Base-by-base conservation (phyloP, 1,284 basidiomycete species). In the Microbotryomycetes sp. region DNA sequence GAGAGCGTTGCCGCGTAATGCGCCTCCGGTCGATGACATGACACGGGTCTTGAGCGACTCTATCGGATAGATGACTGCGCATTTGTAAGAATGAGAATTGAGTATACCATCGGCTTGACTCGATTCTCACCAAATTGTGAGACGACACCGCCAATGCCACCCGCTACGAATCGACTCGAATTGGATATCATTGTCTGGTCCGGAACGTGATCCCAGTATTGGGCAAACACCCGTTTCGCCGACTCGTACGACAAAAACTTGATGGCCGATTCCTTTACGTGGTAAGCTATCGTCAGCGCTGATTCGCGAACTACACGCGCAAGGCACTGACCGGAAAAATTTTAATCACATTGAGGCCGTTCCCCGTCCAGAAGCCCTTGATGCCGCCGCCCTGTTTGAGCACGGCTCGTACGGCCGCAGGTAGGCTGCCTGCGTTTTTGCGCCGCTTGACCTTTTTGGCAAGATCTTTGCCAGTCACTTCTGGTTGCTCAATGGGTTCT, bases 211-310 rank as follows among this genome's bases (percentile, higher is more conserved):
- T 97, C 94, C 80, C 86, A 88, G 75, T 97, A 88, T 73, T 85
- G 82, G 5, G 94, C 96, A 75, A 98, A 93, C 62, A 91, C 82
- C 11, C 88, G 86, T 86, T 98, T 98, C 57, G 89, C 85, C 65
- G 89, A 89, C 77, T 98, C 96, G 76, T 97, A 98, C 6, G 88
- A 78, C 70, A 96, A 85, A 78, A 99, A 99, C 77, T 97, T 99
- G 82, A 98, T 97, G 21, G 96, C 96, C 48, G 88, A 92, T 79
- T 97, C 93, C 78, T 79, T 60, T 6, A 46, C 1, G 52, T n/a
- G 46, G 13, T 41, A 54, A 59, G 27, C 47, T 54, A 23, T n/a
- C 16, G 24, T 45, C 49, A 54, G 18, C 11, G 11, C 7, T 30
- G 21, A 1, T 18, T 26, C 6, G 1, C 1, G 26, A 45, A 27